A percentile compares a stretch with the other conserved stretches of the same genome.
phyloP scores from a whole-genome alignment of 192 early-diverging fungal species.

The Chytriomyces hyalinus region DNA sequence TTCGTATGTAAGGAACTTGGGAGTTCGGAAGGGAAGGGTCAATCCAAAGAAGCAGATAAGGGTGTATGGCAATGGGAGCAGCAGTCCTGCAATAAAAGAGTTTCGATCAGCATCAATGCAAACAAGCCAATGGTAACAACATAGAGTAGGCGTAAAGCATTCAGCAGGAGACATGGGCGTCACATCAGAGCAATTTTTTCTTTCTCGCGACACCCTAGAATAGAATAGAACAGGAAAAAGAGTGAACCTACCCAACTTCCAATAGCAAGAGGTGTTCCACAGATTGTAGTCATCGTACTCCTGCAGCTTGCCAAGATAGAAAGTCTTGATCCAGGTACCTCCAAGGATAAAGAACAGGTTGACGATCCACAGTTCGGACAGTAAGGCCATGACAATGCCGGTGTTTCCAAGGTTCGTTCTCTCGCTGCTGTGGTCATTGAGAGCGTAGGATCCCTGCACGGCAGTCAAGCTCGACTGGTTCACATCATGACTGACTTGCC shows the following conservation, averaged over 20 bases:
- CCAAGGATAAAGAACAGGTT: constrained; percentile 54
- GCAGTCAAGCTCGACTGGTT: background rate
- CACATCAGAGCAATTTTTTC: no score
- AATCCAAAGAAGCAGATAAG: constrained; percentile 65
- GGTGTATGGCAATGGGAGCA: constrained; percentile 65
- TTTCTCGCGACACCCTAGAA: no score
- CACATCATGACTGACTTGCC: background rate
- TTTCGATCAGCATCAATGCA: no score
- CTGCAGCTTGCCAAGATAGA: constrained; percentile 42
- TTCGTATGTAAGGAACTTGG: constrained; percentile 56
- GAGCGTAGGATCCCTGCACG: constrained; percentile 47
- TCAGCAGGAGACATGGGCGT: no score
- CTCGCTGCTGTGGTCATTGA: constrained; percentile 30
- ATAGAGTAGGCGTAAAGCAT: no score
- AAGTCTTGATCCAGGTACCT: constrained; percentile 50
- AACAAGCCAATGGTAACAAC: no score
- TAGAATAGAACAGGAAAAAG: no score
- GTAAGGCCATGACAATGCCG: constrained; percentile 53
- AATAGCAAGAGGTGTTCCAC: constrained; percentile 61
- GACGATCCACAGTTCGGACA: constrained; percentile 62
- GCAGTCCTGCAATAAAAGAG: constrained; percentile 38
- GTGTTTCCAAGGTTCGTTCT: constrained; percentile 62
- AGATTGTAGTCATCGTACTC: constrained; percentile 50
- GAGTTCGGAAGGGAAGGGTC: constrained; percentile 60
- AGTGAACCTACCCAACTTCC: constrained; percentile 56